These are phyloP conservation scores for Plasmodium gonderi DNA, from an alignment of 169 alveolate genomes.

Conservation along the genomic window DNA sequence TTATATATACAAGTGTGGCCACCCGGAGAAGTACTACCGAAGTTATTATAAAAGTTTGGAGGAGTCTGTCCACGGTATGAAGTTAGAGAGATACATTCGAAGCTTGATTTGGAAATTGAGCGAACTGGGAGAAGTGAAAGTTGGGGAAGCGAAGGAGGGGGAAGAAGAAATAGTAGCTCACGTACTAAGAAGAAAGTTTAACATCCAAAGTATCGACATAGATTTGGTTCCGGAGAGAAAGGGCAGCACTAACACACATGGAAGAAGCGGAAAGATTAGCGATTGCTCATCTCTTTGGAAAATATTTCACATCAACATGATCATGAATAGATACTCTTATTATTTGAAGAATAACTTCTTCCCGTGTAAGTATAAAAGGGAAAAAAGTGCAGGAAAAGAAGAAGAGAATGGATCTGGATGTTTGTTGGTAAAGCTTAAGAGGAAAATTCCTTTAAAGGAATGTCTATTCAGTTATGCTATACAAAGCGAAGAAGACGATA, in stretches of 20 bases:
- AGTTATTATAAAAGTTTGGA: slow-evolving; percentile 3
- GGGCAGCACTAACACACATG: neutral
- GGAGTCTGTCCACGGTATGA: neutral
- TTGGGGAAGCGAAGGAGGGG: neutral
- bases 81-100: slow-evolving; percentile 3
- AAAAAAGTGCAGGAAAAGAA: neutral
- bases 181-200: neutral
- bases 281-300: slow-evolving; percentile 14
- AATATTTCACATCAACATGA: slow-evolving; percentile 47
- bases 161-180: neutral
- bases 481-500: neutral
- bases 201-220: slow-evolving; percentile 14
- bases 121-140: neutral
- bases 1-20: slow-evolving; percentile 33
- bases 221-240: neutral
- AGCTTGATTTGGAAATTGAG: neutral
- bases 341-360: slow-evolving; percentile 61
- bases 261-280: neutral
- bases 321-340: slow-evolving; percentile 42
- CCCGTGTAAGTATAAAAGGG: slow-evolving; percentile 11
- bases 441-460: neutral
- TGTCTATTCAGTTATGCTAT: neutral
- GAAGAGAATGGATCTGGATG: neutral
- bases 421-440: slow-evolving; percentile 12
- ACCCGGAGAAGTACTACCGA: slow-evolving; percentile 32